Base-by-base conservation (phyloP, 2,329 filamentous ascomycete genomes). In the Sporothrix sp. region DNA sequence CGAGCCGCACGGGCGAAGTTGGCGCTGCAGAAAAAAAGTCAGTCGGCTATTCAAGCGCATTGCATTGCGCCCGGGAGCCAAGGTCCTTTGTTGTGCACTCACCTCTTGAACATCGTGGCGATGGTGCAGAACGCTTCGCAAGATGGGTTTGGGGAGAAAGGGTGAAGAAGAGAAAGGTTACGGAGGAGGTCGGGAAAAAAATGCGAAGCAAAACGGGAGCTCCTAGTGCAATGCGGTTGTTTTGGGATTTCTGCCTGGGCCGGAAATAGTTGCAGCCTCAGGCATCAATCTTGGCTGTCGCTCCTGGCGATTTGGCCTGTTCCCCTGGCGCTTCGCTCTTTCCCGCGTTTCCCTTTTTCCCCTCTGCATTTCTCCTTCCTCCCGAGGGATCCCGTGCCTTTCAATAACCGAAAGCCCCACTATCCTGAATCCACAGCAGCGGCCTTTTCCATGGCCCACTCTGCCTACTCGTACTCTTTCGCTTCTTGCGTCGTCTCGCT, bases 91-190 rank as follows among this genome's bases (percentile, higher is more conserved):
- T 39, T 10, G 37, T 20, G 56, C 56, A 78, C 81, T 72, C 72
- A 87, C 84, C 82, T 86, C 82, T 85, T 85, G 75, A 86, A 84
- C 84, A 87, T 87, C 81, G 78, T 85, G 76, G 71, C 53, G 55
- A 57, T 56, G 53, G 50, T 58, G 36, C 30, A 56, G 52, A 56
- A 56, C 53, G 55, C 53, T 54, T 48, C 52, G 46, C 46, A 44
- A 40, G 43, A 47, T 52, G 54, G 39, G 38, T 52, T 42, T 33
- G 45, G 45, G 38, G 35, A 27, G 27, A 28, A n/a, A 35, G 39
- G 28, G 25, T 32, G 27, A 25, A 38, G 48, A 44, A 44, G 40
- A 44, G 49, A 44, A 39, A 48, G 49, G 50, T 49, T 56, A 48
- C 56, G 54, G 56, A 58, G 56, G 51, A 55, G 52, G 54, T 56